Percentiles rank a stretch among this genome's conserved stretches.
Evolutionary conservation across 176 grass and related monocot genomes (phyloP).

Genomic region (Carex myosuroides): DNA sequence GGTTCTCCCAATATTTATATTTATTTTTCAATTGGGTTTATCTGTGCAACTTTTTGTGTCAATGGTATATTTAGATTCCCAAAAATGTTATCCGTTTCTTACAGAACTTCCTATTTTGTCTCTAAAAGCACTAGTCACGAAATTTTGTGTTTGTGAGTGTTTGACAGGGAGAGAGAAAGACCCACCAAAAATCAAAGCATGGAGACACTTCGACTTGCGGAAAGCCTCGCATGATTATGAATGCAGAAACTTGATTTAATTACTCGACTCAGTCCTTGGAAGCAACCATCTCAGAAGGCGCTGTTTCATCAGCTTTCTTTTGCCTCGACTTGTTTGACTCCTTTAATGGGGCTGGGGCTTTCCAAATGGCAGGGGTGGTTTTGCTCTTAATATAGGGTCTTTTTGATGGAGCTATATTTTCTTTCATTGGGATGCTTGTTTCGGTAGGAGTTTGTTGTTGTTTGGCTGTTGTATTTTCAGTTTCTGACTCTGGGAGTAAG

Average conservation of each 20-base stretch:
- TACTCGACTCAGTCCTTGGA: conserved; percentile 7
- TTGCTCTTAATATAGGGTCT: not conserved
- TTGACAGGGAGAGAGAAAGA: not conserved
- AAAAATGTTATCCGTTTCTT: not conserved
- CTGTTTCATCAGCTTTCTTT: not conserved
- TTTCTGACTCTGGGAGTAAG: conserved; percentile 56
- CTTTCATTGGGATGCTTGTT: conserved; percentile 35
- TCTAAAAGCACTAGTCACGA: not conserved
- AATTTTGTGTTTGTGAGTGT: not conserved
- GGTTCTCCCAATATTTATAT: not conserved
- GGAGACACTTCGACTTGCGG: not conserved
- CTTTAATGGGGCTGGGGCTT: not conserved
- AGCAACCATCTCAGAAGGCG: conserved; percentile 5
- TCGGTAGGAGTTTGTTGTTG: conserved; percentile 4
- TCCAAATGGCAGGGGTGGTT: not conserved
- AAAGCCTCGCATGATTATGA: not conserved
- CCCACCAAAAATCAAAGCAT: not conserved
- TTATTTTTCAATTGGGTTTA: not conserved
- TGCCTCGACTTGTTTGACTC: conserved; percentile 9
- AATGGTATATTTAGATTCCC: not conserved
- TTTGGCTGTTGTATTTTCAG: conserved; percentile 40
- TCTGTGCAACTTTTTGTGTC: not conserved
- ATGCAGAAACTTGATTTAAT: not conserved
- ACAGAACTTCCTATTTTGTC: not conserved
- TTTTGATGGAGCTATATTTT: conserved; percentile 32